A percentile compares a stretch with the other conserved stretches of the same genome.
phyloP scores from a whole-genome alignment of 352 stramenopile genomes.

The Pythium dissotocum region DNA sequence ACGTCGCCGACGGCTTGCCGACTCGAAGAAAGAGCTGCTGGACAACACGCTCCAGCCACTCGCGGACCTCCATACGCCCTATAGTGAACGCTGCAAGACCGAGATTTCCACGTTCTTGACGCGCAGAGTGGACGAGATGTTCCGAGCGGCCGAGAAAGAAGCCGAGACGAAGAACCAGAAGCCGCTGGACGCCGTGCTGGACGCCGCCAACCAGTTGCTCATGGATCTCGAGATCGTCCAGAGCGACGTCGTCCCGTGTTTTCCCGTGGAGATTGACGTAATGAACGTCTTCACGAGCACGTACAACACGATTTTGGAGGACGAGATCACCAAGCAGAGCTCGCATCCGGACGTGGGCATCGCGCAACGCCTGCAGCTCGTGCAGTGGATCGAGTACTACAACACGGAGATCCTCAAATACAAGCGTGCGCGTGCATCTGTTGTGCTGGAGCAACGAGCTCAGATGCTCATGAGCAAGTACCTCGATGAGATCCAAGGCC shows the following conservation, averaged over 20 bases:
- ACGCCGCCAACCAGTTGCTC: conserved; percentile 70
- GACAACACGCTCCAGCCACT: conserved; percentile 61
- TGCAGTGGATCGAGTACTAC: conserved; percentile 90
- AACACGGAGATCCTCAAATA: conserved; percentile 87
- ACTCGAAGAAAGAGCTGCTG: conserved; percentile 67
- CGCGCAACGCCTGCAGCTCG: conserved; percentile 71
- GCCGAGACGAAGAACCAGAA: conserved; percentile 52
- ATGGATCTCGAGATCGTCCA: conserved; percentile 82
- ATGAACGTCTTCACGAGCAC: conserved; percentile 75
- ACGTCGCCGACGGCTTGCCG: conserved; percentile 46
- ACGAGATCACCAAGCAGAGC: conserved; percentile 64
- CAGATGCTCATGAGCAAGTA: conserved; percentile 79
- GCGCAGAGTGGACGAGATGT: conserved; percentile 60
- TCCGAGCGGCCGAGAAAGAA: conserved; percentile 55
- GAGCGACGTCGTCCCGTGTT: conserved; percentile 66
- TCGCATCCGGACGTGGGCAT: conserved; percentile 63
- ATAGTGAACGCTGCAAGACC: conserved; percentile 55
- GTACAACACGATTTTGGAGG: conserved; percentile 78
- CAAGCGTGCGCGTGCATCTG: conserved; percentile 67
- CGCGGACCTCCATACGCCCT: conserved; percentile 46
- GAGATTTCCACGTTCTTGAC: conserved; percentile 63
- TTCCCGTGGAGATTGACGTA: conserved; percentile 76
- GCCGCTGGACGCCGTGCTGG: conserved; percentile 58
- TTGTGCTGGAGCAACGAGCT: conserved; percentile 62
- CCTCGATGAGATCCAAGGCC: conserved; percentile 70